These are phyloP conservation scores for Ustilago crameri DNA, from an alignment of 1,284 basidiomycete genomes.

Conservation along the genomic window DNA sequence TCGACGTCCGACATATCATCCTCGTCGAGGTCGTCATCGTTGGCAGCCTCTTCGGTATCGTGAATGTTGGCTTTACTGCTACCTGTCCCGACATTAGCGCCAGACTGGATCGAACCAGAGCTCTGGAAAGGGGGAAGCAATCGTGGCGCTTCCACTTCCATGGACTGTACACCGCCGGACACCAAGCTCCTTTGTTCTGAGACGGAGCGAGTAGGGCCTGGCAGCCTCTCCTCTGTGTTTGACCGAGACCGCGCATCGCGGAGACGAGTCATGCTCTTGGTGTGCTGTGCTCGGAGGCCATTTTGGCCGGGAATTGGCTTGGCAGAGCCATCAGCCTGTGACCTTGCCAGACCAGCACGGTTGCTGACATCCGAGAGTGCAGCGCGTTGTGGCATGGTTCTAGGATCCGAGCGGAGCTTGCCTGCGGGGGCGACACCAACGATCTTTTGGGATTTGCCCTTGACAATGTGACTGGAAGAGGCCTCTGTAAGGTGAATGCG, in stretches of 20 bases:
- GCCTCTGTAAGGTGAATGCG: conserved; percentile 46
- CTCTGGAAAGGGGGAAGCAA: conserved; percentile 36
- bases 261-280: conserved; percentile 45
- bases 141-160: conserved; percentile 43
- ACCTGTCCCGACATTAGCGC: conserved; percentile 6
- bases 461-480: conserved; percentile 29
- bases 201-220: conserved; percentile 22
- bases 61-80: conserved; percentile 28
- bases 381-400: conserved; percentile 30
- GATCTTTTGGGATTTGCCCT: conserved; percentile 26
- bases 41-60: conserved; percentile 12
- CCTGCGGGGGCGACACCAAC: conserved; percentile 15
- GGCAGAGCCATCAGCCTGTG: conserved; percentile 16
- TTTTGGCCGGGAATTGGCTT: conserved; percentile 33
- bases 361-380: conserved; percentile 52
- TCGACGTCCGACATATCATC: conserved; percentile 46
- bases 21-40: conserved; percentile 25
- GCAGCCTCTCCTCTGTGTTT: conserved; percentile 22
- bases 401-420: conserved; percentile 27
- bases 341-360: conserved; percentile 18
- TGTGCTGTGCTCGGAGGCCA: conserved; percentile 33
- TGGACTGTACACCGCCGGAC: conserved; percentile 29
- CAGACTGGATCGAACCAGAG: conserved; percentile 18
- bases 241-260: conserved; percentile 37
- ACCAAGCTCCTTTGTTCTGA: conserved; percentile 32